Evolutionary conservation across 352 stramenopile species (phyloP), one percentile per base, ranked within the genome.

Genomic region (Phytophthora hibernalis): DNA sequence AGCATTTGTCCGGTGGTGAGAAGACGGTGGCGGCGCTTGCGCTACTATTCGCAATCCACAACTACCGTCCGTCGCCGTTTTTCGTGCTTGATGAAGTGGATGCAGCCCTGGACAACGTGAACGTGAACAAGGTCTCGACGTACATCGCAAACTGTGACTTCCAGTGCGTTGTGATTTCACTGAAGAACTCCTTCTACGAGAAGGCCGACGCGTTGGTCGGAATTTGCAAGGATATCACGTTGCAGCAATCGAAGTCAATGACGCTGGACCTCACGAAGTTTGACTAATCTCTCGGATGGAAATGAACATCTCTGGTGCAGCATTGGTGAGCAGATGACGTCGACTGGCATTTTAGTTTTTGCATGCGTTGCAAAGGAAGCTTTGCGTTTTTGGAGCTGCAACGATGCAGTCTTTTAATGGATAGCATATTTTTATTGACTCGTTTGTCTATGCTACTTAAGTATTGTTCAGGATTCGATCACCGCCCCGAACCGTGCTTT

Each of bases 61-160:
- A 96, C 24, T 99, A 96, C 67, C 92, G 90, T 0, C 94, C 92
- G 7, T 96, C 95, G 0, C 95, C 95, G 0, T 99, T 99, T 75
- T 99, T 99, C 65, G 97, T 99, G 18, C 98, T 99, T 75, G 98
- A 99, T 76, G 98, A 99, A 84, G 97, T 99, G 22, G 98, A 99
- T 85, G 98, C 98, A 3, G 98, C 98, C 12, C 77, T 99, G 26
- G 98, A 99, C 81, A 99, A 99, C 68, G 96, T 99, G 54, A 99
- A 99, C 72, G 96, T 99, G 48, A 97, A 98, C 74, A 99, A 99
- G 72, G 96, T 99, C 1, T 98, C 94, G 49, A 98, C 96, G 40
- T 99, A 98, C 73, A 98, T 99, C 56, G 82, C 91, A 18, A 97
- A 97, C 57, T 91, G 90, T 54, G 87, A 97, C 69, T 98, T 99